Evolutionary conservation across 228 moss, liverwort and hornwort genomes (phyloP).

Genomic region (Sphagnum magellanicum): DNA sequence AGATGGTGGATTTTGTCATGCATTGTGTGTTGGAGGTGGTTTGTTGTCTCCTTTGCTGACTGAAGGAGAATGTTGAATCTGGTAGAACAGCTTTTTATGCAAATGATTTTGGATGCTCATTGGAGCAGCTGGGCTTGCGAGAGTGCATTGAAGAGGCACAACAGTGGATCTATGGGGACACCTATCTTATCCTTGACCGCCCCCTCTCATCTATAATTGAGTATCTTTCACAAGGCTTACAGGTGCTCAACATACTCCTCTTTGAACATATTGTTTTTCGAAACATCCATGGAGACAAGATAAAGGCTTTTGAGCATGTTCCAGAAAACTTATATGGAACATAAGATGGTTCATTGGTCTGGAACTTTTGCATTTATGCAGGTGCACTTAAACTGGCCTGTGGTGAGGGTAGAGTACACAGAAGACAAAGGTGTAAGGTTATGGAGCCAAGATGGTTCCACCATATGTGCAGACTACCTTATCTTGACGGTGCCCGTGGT

Average conservation of each 20-base stretch:
- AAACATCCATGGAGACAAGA: too few species aligned
- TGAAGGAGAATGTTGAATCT: not conserved
- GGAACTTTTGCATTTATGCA: slow-evolving; percentile 10
- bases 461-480: slow-evolving; percentile 48
- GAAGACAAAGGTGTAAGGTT: slow-evolving; percentile 32
- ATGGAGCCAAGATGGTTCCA: slow-evolving; percentile 41
- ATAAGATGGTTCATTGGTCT: too few species aligned
- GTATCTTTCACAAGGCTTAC: slow-evolving; percentile 56
- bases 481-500: slow-evolving; percentile 79
- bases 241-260: slow-evolving; percentile 20
- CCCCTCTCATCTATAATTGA: slow-evolving; percentile 73
- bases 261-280: not conserved
- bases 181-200: slow-evolving; percentile 84
- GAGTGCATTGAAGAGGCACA: slow-evolving; percentile 86
- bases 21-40: not conserved
- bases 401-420: slow-evolving; percentile 48
- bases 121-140: slow-evolving; percentile 78
- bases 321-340: too few species aligned
- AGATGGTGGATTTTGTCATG: not conserved
- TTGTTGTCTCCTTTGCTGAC: not conserved
- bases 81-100: slow-evolving; percentile 74
- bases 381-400: slow-evolving; percentile 59
- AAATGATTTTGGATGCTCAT: slow-evolving; percentile 95
- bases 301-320: too few species aligned
- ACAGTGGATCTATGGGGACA: slow-evolving; percentile 83